Base-by-base conservation (phyloP, 176 grass and related monocot genomes). In the Alloteropsis semialata region DNA sequence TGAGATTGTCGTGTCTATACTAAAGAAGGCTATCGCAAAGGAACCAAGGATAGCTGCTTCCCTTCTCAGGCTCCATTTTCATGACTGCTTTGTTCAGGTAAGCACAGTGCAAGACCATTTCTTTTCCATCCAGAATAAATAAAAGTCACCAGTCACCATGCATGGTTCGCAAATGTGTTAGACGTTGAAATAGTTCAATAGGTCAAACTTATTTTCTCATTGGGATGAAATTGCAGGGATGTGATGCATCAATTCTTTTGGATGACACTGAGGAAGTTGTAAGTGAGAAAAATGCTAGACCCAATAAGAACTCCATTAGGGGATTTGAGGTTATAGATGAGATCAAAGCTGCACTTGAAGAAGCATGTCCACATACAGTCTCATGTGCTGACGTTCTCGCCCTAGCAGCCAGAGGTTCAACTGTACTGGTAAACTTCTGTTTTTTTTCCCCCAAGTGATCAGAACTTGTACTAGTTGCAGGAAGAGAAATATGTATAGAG, bases 81-180 rank as follows among this genome's bases (percentile, higher is more conserved):
- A 93, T 61, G 91, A 91, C 80, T 89, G 94, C 80, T 93, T 97
- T 74, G 94, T 97, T 77, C 89, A 97, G 86, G 94, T 97, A 74
- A 89, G 59, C 18, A 39, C 15, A 19, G 54, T 34, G 65, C 42
- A 80, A 76, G 15, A 39, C 5, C 78, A 33, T 30, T 58, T 32
- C 7, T 8, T 16, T 67, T 34, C 58, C 11, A 19, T 18, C 15
- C 22, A 69, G 24, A 48, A n/a, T 33, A 25, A 34, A 75, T 17
- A 8, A 39, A 66, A 57, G 8, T 49, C 22, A 59, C 11, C 27
- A 63, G 57, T 17, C 19, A 18, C 25, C 50, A 42, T 0, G 41
- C 42, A 81, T 15, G 3, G 57, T 54, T 71, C 21, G 5, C 14
- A 38, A 16, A 11, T 68, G 29, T 21, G 45, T 41, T 22, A 1